Percentiles rank a stretch among this genome's conserved stretches.
phyloP scores from a whole-genome alignment of 805 yeast genomes.

The Kuraishia piskuri region DNA sequence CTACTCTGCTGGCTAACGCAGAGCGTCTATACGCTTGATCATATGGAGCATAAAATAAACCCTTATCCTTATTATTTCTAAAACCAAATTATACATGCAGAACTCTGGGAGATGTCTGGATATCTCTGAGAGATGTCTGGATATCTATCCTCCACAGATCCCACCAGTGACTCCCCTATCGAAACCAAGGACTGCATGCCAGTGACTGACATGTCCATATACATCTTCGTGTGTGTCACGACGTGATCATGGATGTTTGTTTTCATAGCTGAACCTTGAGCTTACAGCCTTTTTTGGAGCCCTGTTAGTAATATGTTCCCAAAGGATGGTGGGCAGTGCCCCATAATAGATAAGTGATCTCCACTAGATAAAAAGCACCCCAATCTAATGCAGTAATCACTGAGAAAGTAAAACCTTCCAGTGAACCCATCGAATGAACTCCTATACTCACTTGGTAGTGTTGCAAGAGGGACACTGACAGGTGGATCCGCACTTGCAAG shows the following conservation, averaged over 20 bases:
- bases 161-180: neutral
- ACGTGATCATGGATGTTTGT: neutral
- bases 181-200: neutral
- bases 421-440: too few species aligned
- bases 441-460: slow-evolving; percentile 21
- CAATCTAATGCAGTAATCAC: neutral
- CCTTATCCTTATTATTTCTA: neutral
- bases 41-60: neutral
- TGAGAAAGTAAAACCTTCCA: neutral
- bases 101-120: too few species aligned
- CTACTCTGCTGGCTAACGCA: too few species aligned
- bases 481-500: slow-evolving; percentile 25
- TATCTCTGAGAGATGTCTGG: too few species aligned
- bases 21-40: too few species aligned
- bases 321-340: too few species aligned
- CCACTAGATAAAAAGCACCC: too few species aligned
- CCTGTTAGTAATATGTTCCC: neutral
- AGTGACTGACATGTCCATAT: neutral
- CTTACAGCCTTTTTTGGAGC: neutral
- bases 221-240: neutral
- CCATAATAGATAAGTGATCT: too few species aligned
- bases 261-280: neutral
- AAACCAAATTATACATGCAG: neutral
- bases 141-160: too few species aligned
- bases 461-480: slow-evolving; percentile 27